Base-by-base conservation (phyloP, 768 basidiomycete species). In the Gloeostereum incarnatum region DNA sequence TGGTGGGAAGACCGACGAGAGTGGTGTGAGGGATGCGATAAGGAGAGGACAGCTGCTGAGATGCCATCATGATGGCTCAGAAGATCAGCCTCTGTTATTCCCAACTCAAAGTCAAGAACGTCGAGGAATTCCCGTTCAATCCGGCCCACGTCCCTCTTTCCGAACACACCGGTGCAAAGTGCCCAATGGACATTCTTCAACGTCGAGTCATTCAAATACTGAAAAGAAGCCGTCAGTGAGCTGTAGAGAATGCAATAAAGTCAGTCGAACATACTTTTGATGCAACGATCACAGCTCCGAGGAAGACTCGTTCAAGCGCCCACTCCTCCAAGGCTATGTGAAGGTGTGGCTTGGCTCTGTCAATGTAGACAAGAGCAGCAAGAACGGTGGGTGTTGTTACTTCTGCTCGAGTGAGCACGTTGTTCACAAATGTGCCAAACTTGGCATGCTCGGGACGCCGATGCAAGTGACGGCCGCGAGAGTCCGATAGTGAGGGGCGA, bases 151-250 rank as follows among this genome's bases (percentile, higher is more conserved):
- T 87, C 84, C 27, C 83, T 74, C 56, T 83, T 84, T 47, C 83
- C 81, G 53, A 87, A 87, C 19, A 86, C 78, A 21, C 80, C 79
- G 0, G 84, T 84, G 58, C 82, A 85, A n/a, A 82, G 65, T 6
- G 83, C 81, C 88, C 88, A 92, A 57, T 92, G 88, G 36, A 84
- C 69, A 60, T 92, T 92, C 69, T 92, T 92, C 11, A 90, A 71
- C 19, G 85, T 87, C 11, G 83, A 88, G 56, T 93, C 90, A 56
- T 92, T 90, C 24, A 83, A 63, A 54, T 91, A 91, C 77, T 86
- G 23, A 35, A 45, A 35, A 36, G n/a, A n/a, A n/a, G 36, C 36
- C 40, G 42, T 47, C 18, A 49, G 45, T 29, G 25, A 18, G 41
- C 18, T 25, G 18, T 16, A 14, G 20, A 20, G n/a, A n/a, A n/a